A percentile compares a stretch with the other conserved stretches of the same genome.
Conservation (phyloP, 805 yeast species). For the Candida silvicultrix region DNA sequence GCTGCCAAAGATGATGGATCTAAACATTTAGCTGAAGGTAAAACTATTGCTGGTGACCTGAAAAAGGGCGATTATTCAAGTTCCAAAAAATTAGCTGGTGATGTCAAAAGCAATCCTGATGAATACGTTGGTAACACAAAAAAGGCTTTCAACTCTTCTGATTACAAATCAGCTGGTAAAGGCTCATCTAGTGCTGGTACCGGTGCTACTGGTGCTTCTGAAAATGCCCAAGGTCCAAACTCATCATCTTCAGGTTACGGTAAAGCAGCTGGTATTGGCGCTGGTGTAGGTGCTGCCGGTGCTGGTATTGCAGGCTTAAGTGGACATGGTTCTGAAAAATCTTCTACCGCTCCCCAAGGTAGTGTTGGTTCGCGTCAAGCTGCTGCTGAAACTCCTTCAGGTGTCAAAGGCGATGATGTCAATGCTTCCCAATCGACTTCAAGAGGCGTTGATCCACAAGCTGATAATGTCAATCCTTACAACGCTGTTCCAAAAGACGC, state of each 20-base stretch:
- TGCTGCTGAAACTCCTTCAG: background rate
- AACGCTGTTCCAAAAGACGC: background rate
- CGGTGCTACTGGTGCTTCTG: background rate
- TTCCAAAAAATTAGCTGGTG: constrained; percentile 3
- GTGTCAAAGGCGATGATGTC: background rate
- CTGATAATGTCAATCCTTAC: background rate
- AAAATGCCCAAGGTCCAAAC: background rate
- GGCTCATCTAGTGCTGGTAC: background rate
- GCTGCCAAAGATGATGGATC: constrained; percentile 4
- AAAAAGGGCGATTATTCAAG: constrained; percentile 20
- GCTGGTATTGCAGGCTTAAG: background rate
- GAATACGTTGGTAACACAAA: constrained; percentile 5
- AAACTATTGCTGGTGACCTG: constrained; percentile 9
- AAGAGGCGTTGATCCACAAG: background rate
- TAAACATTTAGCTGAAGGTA: constrained; percentile 18
- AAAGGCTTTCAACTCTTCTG: constrained; percentile 2
- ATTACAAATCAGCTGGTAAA: background rate
- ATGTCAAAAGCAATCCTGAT: constrained; percentile 2
- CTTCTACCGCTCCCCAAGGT: background rate
- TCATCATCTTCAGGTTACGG: background rate
- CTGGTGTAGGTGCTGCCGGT: background rate
- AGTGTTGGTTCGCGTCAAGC: background rate
- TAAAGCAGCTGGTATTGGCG: background rate
- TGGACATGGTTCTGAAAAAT: background rate
- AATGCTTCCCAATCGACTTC: background rate